These are phyloP conservation scores for Brassica napus DNA, from an alignment of 345 rosid genomes.

Conservation along the genomic window DNA sequence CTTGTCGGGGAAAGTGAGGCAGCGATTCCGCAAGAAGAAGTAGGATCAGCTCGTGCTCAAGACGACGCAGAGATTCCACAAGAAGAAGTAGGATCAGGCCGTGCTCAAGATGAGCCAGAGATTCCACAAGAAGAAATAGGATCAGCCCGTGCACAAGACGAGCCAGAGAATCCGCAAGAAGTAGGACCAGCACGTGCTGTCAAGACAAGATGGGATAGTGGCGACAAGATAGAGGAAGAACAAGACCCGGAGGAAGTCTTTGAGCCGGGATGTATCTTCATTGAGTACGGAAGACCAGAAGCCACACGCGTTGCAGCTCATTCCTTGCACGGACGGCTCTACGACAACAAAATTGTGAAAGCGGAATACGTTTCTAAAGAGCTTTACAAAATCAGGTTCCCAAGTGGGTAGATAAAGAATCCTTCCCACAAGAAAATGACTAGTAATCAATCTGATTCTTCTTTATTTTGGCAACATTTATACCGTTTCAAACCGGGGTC, in stretches of 20 bases:
- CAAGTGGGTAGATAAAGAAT: slow-evolving; percentile 27
- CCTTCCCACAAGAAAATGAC: background rate
- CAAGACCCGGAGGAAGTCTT: slow-evolving; percentile 40
- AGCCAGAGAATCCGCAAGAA: slow-evolving; percentile 23
- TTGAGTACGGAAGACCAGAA: slow-evolving; percentile 77
- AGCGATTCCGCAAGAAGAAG: slow-evolving; percentile 25
- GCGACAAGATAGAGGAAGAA: slow-evolving; percentile 44
- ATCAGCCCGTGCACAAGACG: slow-evolving; percentile 28
- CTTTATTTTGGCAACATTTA: slow-evolving; percentile 18
- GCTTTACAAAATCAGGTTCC: slow-evolving; percentile 54
- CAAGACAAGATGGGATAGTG: slow-evolving; percentile 31
- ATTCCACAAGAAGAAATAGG: slow-evolving; percentile 26
- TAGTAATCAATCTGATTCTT: slow-evolving; percentile 1
- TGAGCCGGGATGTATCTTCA: slow-evolving; percentile 67
- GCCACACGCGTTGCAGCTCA: slow-evolving; percentile 72
- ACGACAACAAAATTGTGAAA: slow-evolving; percentile 52
- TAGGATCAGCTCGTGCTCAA: slow-evolving; percentile 16
- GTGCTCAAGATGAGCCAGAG: slow-evolving; percentile 28
- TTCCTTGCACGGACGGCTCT: slow-evolving; percentile 68
- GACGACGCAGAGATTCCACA: slow-evolving; percentile 30
- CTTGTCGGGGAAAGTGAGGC: slow-evolving; percentile 28
- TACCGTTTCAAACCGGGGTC: slow-evolving; percentile 14
- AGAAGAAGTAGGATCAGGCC: slow-evolving; percentile 11
- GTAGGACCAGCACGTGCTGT: slow-evolving; percentile 26
- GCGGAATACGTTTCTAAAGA: slow-evolving; percentile 66